Base-by-base conservation (phyloP, 164 flowering plant genomes). In the Taxillus chinensis region DNA sequence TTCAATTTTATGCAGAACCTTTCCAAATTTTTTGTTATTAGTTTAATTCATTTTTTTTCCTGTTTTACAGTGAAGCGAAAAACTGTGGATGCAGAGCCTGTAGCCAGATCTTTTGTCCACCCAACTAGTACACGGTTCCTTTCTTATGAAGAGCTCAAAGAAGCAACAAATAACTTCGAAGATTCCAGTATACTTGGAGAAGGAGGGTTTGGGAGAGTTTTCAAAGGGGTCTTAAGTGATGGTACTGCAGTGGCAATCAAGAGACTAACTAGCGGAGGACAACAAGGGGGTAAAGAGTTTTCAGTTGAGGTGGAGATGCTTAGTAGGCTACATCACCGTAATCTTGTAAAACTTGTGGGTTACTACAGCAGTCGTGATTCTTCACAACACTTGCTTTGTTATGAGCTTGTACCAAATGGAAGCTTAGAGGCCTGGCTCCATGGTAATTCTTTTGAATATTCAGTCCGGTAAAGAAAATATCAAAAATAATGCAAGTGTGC, bases 291-390 rank as follows among this genome's bases (percentile, higher is more conserved):
- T 75, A 89, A 89, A 73, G 99, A 93, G 61, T 93, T 93, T 71
- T 61, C 84, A 73, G 96, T 89, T 64, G 99, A 93, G 81, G 95
- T 90, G 64, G 93, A 93, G 77, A 93, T 93, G 99, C 96, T 93
- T 67, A 93, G 99, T 77, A 82, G 97, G 78, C 73, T 93, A 73
- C 99, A 93, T 78, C 99, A 93, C 69, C 89, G 97, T 41, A 93
- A 93, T 75, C 91, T 93, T 67, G 99, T 93, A 59, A 93, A 90
- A 76, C 97, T 93, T 68, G 95, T 93, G 38, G 97, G 99, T 61
- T 93, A 89, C 74, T 86, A 81, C 59, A 83, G 89, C 70, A 84
- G 64, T 65, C 88, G 86, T 51, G 91, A 89, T 53, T 74, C 95
- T 55, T 87, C 95, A 50, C 96, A 88, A 64, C 84, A 90, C 70